phyloP scores from a whole-genome alignment of 192 early-diverging fungal genomes.

The Gaertneriomyces sp. region DNA sequence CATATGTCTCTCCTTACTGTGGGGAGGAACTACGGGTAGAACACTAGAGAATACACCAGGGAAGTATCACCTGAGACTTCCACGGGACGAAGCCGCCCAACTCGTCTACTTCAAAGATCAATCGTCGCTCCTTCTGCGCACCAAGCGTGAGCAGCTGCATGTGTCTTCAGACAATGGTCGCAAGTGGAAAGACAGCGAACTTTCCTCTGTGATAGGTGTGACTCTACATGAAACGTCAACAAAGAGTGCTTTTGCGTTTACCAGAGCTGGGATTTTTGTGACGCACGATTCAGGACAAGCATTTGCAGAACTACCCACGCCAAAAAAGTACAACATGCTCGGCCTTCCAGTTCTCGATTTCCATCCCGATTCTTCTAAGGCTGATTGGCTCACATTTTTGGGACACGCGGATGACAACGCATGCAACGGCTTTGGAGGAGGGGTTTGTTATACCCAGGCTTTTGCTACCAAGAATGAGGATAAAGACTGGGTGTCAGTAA shows the following conservation, averaged over 20 bases:
- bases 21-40: too few species aligned
- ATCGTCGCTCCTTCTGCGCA: too few species aligned
- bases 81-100: too few species aligned
- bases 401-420: conserved; percentile 44
- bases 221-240: conserved; percentile 68
- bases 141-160: too few species aligned
- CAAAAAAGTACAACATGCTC: conserved; percentile 57
- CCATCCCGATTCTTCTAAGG: conserved; percentile 64
- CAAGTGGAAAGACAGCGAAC: too few species aligned
- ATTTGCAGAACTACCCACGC: conserved; percentile 23
- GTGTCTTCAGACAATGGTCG: too few species aligned
- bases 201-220: conserved; percentile 45
- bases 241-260: conserved; percentile 52
- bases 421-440: conserved; percentile 16
- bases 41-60: too few species aligned
- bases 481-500: conserved; percentile 63
- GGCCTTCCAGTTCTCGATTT: conserved; percentile 77
- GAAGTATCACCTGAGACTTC: too few species aligned
- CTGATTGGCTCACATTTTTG: conserved; percentile 84
- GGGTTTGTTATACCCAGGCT: conserved; percentile 65
- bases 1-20: too few species aligned
- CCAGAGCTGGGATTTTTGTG: conserved; percentile 29
- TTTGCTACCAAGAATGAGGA: conserved; percentile 72
- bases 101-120: too few species aligned
- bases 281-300: conserved; percentile 57